A percentile compares a stretch with the other conserved stretches of the same genome.
Evolutionary conservation across 176 grass and related monocot genomes (phyloP).

Genomic region (Eleusine indica): DNA sequence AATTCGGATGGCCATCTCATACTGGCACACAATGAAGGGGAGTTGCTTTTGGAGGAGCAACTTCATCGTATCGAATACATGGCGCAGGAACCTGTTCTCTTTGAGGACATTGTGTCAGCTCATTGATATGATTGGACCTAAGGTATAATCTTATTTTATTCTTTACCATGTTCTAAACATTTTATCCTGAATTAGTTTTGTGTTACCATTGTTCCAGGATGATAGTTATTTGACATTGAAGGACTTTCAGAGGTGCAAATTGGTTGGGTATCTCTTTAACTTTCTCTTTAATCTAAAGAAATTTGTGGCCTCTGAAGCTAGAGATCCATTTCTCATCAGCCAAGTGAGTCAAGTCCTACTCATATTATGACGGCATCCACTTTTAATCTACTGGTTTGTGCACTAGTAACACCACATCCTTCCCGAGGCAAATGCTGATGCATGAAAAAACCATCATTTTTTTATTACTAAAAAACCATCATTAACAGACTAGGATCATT

Average conservation of each 20-base stretch:
- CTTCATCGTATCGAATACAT: slow-evolving; percentile 98
- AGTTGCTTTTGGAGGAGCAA: slow-evolving; percentile 95
- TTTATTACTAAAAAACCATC: slow-evolving; percentile 36
- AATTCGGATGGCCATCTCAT: slow-evolving; percentile 89
- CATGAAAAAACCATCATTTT: slow-evolving; percentile 50
- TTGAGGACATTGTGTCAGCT: slow-evolving; percentile 94
- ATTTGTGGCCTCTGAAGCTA: slow-evolving; percentile 91
- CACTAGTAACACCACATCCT: slow-evolving; percentile 25
- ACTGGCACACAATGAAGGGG: slow-evolving; percentile 82
- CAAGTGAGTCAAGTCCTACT: slow-evolving; percentile 62
- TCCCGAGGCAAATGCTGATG: slow-evolving; percentile 59
- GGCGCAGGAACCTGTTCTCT: slow-evolving; percentile 93
- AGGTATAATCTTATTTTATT: slow-evolving; percentile 59
- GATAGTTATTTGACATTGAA: slow-evolving; percentile 63
- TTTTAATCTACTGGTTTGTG: neutral
- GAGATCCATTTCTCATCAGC: slow-evolving; percentile 95
- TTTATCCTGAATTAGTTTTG: slow-evolving; percentile 26
- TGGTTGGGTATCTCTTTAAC: slow-evolving; percentile 89
- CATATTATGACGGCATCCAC: slow-evolving; percentile 9
- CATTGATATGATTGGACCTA: slow-evolving; percentile 88
- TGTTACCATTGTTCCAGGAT: slow-evolving; percentile 60
- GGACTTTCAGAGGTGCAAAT: slow-evolving; percentile 77
- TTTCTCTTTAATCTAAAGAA: slow-evolving; percentile 98
- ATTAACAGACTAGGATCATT: slow-evolving; percentile 95
- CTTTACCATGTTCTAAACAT: slow-evolving; percentile 15